Evolutionary conservation across 2,329 filamentous ascomycete genomes (phyloP).

Genomic region (Colletotrichum nymphaeae): DNA sequence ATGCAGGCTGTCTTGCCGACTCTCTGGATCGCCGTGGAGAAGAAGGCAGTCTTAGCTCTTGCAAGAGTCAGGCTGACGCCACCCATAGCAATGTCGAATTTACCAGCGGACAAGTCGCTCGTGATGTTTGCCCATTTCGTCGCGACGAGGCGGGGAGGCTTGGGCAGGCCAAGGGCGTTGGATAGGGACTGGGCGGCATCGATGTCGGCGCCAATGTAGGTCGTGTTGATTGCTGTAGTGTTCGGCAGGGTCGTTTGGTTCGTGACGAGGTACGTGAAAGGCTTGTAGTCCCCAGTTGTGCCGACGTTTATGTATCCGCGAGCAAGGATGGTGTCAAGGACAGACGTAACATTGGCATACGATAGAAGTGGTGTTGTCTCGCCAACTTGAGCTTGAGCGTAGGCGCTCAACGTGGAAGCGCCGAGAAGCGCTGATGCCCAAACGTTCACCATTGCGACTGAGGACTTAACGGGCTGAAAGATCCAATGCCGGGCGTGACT

Average conservation of each 20-base stretch:
- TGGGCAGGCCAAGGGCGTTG: conserved; percentile 31
- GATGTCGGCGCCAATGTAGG: conserved; percentile 33
- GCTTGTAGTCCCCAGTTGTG: conserved; percentile 34
- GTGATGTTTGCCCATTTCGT: conserved; percentile 32
- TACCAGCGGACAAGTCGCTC: conserved; percentile 19
- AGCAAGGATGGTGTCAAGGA: conserved; percentile 27
- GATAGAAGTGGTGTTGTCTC: not conserved
- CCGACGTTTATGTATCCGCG: conserved; percentile 33
- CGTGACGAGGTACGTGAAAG: conserved; percentile 31
- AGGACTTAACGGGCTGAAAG: not conserved
- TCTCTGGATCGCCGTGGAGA: conserved; percentile 27
- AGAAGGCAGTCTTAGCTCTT: conserved; percentile 16
- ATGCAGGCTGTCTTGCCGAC: conserved; percentile 34
- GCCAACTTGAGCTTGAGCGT: not conserved
- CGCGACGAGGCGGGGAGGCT: conserved; percentile 15
- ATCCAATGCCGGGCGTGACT: not conserved
- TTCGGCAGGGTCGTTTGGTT: conserved; percentile 19
- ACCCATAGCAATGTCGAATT: conserved; percentile 35
- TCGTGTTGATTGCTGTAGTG: conserved; percentile 25
- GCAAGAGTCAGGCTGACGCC: conserved; percentile 32
- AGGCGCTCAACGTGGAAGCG: not conserved
- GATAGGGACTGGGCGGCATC: conserved; percentile 33
- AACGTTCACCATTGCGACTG: not conserved
- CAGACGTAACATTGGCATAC: conserved; percentile 25
- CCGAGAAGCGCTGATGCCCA: not conserved